Evolutionary conservation across 768 basidiomycete genomes (phyloP).

Genomic region (Fomitopsis serialis): DNA sequence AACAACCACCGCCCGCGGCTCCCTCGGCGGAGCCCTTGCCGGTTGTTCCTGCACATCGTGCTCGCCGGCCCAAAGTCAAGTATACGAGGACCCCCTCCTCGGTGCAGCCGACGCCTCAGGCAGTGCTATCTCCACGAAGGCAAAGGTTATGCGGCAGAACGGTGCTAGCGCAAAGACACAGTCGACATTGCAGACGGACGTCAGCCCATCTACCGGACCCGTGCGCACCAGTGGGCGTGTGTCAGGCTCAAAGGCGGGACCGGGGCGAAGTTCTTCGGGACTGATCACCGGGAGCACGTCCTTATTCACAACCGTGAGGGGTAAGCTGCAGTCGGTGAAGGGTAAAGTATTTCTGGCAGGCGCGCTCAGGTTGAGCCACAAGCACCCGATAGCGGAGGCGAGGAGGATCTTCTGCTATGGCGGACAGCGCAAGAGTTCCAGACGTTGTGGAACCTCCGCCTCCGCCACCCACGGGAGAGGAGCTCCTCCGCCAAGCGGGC

Average conservation of each 20-base stretch:
- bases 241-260: slow-evolving; percentile 27
- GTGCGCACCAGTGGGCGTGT: background rate
- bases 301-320: slow-evolving; percentile 48
- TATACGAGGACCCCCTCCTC: slow-evolving; percentile 35
- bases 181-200: slow-evolving; percentile 21
- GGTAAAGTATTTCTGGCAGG: slow-evolving; percentile 23
- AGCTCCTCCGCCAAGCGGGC: slow-evolving; percentile 45
- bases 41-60: slow-evolving; percentile 34
- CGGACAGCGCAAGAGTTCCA: background rate
- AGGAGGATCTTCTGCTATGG: background rate
- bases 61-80: slow-evolving; percentile 47
- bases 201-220: background rate
- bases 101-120: slow-evolving; percentile 16
- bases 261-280: slow-evolving; percentile 45
- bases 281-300: slow-evolving; percentile 42
- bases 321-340: slow-evolving; percentile 44
- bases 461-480: slow-evolving; percentile 8
- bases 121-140: slow-evolving; percentile 45
- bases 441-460: background rate
- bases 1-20: background rate
- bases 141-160: slow-evolving; percentile 30
- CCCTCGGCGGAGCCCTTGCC: background rate
- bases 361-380: background rate
- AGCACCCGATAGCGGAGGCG: background rate
- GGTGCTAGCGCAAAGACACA: slow-evolving; percentile 35